These are phyloP conservation scores for Pyrenopolyporus hunteri DNA, from an alignment of 495 filamentous ascomycete species.

Conservation along the genomic window DNA sequence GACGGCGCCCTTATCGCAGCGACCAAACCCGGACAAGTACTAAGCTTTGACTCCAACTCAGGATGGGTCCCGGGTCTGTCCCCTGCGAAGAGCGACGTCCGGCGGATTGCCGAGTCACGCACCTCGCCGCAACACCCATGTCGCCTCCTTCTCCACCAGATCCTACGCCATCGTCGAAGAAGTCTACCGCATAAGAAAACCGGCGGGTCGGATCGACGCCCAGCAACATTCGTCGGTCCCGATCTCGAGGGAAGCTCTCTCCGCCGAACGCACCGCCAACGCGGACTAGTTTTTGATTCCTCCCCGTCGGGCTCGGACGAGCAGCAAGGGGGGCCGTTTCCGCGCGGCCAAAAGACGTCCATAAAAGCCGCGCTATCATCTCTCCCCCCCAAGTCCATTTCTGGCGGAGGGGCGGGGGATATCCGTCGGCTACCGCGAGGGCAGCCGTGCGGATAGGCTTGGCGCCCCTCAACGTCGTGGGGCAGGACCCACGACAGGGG, in stretches of 20 bases:
- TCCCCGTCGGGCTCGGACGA: conserved; percentile 55
- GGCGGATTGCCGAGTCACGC: not conserved
- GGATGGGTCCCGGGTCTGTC: conserved; percentile 77
- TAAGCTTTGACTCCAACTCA: conserved; percentile 94
- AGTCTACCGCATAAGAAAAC: conserved; percentile 45
- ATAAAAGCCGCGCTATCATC: conserved; percentile 76
- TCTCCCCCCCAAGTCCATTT: conserved; percentile 48
- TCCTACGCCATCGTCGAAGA: conserved; percentile 48
- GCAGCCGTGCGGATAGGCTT: conserved; percentile 47
- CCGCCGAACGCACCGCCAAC: conserved; percentile 79
- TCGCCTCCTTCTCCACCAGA: conserved; percentile 24
- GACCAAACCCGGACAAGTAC: conserved; percentile 74
- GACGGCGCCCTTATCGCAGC: conserved; percentile 18
- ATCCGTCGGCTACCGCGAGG: conserved; percentile 38
- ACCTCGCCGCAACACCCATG: conserved; percentile 10
- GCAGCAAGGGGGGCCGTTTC: conserved; percentile 61
- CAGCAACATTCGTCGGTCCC: conserved; percentile 43
- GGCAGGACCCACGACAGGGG: conserved; percentile 60
- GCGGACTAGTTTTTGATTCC: conserved; percentile 89
- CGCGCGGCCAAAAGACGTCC: conserved; percentile 83
- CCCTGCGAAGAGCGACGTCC: conserved; percentile 24
- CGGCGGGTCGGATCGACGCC: conserved; percentile 44
- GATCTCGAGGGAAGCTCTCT: conserved; percentile 56
- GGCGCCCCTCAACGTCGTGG: conserved; percentile 67
- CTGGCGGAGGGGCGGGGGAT: conserved; percentile 45